phyloP scores from a whole-genome alignment of 2,329 filamentous ascomycete genomes.

The Apiospora arundinis region DNA sequence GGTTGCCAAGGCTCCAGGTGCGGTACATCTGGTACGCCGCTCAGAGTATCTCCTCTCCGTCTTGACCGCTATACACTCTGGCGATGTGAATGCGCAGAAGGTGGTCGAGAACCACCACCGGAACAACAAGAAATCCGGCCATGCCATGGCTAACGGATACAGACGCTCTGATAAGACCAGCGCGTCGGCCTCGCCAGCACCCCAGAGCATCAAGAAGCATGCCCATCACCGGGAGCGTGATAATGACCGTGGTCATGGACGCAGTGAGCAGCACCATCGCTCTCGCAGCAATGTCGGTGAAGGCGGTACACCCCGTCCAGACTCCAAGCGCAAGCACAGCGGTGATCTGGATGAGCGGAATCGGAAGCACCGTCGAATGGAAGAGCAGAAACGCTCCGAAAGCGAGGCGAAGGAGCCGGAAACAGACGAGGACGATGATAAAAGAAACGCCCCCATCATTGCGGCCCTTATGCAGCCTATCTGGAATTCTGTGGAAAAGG shows the following conservation, averaged over 20 bases:
- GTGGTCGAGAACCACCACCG: conserved; percentile 92
- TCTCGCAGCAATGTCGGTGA: conserved; percentile 56
- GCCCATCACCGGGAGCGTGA: conserved; percentile 53
- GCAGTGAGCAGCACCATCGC: conserved; percentile 56
- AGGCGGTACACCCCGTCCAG: conserved; percentile 56
- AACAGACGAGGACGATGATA: conserved; percentile 41
- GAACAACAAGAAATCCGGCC: conserved; percentile 80
- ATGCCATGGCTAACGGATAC: conserved; percentile 61
- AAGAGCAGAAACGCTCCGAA: conserved; percentile 48
- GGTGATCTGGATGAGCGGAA: conserved; percentile 58
- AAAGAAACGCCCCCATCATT: conserved; percentile 41
- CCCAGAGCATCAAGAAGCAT: conserved; percentile 56
- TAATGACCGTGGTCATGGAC: conserved; percentile 51
- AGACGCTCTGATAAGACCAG: conserved; percentile 63
- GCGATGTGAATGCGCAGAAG: conserved; percentile 76
- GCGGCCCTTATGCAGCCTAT: conserved; percentile 43
- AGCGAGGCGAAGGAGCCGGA: conserved; percentile 45
- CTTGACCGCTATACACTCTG: conserved; percentile 82
- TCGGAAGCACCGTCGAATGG: conserved; percentile 59
- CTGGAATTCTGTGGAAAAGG: conserved; percentile 40
- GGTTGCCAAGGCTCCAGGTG: conserved; percentile 90
- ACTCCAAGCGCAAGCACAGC: conserved; percentile 67
- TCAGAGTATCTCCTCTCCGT: conserved; percentile 97
- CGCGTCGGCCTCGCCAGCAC: conserved; percentile 74
- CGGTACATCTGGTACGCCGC: conserved; percentile 92